Conservation (phyloP, 345 rosid species). For the Melaleuca alternifolia region DNA sequence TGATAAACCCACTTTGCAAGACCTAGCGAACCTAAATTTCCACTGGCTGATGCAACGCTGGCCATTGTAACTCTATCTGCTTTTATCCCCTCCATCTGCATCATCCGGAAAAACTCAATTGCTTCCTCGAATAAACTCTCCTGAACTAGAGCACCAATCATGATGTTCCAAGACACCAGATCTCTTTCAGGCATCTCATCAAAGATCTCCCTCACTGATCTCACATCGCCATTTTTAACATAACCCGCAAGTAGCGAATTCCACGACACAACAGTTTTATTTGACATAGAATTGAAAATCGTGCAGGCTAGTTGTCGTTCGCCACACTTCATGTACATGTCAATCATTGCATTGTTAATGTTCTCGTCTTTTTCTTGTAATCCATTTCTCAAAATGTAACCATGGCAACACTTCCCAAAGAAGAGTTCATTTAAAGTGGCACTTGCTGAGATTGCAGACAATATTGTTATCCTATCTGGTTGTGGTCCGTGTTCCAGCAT, state of each 20-base stretch:
- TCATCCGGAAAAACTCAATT: slow-evolving; percentile 32
- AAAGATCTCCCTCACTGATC: slow-evolving; percentile 40
- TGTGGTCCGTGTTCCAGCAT: slow-evolving; percentile 30
- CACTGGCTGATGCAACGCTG: slow-evolving; percentile 56
- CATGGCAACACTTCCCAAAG: slow-evolving; percentile 43
- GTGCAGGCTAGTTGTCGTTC: slow-evolving; percentile 29
- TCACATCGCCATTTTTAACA: slow-evolving; percentile 32
- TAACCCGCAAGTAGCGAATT: slow-evolving; percentile 44
- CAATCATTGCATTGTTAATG: slow-evolving; percentile 38
- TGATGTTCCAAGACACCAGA: slow-evolving; percentile 52
- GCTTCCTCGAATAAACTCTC: slow-evolving; percentile 57
- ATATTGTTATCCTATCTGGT: slow-evolving; percentile 48
- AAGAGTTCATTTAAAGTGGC: slow-evolving; percentile 23
- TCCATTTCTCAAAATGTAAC: slow-evolving; percentile 45
- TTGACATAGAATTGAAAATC: slow-evolving; percentile 34
- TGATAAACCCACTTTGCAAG: slow-evolving; percentile 49
- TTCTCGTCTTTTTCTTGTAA: slow-evolving; percentile 35
- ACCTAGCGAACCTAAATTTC: slow-evolving; percentile 46
- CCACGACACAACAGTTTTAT: slow-evolving; percentile 55
- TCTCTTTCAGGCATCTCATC: slow-evolving; percentile 49
- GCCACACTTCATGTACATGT: slow-evolving; percentile 61
- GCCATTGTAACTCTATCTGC: slow-evolving; percentile 46
- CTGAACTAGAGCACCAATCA: slow-evolving; percentile 42
- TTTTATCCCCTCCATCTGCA: slow-evolving; percentile 41
- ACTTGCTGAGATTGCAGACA: slow-evolving; percentile 47